Percentiles rank a stretch among this genome's conserved stretches.
These are phyloP conservation scores for Fusarium circinatum DNA, from an alignment of 2,329 filamentous ascomycete species.

Conservation along the genomic window DNA sequence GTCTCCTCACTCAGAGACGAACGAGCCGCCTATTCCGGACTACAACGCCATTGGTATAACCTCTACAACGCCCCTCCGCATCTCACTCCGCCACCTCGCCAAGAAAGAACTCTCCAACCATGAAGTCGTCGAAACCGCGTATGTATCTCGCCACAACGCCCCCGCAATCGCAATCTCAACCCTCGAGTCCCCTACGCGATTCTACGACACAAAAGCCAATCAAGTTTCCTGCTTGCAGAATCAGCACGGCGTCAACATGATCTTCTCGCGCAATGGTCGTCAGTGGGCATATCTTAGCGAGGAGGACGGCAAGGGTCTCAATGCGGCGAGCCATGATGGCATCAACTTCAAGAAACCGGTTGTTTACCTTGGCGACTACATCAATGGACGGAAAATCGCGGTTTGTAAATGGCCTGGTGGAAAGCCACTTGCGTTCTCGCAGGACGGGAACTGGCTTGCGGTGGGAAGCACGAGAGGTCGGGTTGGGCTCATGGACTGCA, in stretches of 20 bases:
- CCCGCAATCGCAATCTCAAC: constrained; percentile 39
- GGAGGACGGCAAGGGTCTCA: constrained; percentile 38
- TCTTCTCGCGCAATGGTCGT: constrained; percentile 33
- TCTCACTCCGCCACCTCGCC: constrained; percentile 40
- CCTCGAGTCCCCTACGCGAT: constrained; percentile 41
- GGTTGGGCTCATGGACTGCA: constrained; percentile 39
- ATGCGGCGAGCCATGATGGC: constrained; percentile 35
- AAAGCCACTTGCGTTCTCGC: constrained; percentile 41
- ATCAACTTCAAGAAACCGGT: constrained; percentile 37
- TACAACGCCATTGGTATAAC: constrained; percentile 43
- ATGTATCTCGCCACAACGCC: constrained; percentile 29
- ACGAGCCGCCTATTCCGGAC: constrained; percentile 37
- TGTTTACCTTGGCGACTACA: constrained; percentile 39
- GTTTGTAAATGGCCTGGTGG: constrained; percentile 37
- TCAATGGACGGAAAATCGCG: constrained; percentile 34
- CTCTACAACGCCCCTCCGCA: constrained; percentile 38
- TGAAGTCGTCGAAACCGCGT: constrained; percentile 39
- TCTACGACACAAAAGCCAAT: constrained; percentile 39
- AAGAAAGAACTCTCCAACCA: constrained; percentile 43
- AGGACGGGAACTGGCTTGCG: constrained; percentile 39
- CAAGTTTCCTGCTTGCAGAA: constrained; percentile 33
- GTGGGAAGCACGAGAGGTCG: constrained; percentile 36
- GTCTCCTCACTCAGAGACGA: constrained; percentile 39
- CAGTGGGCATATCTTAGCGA: constrained; percentile 43
- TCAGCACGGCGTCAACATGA: constrained; percentile 42